phyloP scores from a whole-genome alignment of 768 basidiomycete genomes.

The Cystofilobasidium macerans region DNA sequence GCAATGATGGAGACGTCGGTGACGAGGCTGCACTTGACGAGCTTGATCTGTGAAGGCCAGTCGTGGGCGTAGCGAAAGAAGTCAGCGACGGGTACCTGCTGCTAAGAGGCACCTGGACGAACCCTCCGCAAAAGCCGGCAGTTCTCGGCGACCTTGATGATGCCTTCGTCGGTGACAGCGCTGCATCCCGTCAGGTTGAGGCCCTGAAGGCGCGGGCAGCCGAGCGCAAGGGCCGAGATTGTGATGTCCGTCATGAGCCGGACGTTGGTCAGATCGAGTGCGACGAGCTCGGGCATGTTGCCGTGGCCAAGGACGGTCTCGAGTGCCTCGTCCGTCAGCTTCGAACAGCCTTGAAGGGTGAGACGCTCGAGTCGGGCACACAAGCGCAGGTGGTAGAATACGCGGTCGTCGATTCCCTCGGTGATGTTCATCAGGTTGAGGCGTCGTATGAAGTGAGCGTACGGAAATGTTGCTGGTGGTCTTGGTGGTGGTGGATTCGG shows the following conservation, averaged over 20 bases:
- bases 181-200: slow-evolving; percentile 81
- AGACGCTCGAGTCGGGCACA: slow-evolving; percentile 79
- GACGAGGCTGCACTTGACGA: slow-evolving; percentile 55
- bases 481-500: not conserved
- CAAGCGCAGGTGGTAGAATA: slow-evolving; percentile 56
- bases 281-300: slow-evolving; percentile 60
- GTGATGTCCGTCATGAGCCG: slow-evolving; percentile 57
- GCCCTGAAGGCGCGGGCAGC: slow-evolving; percentile 70
- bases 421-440: slow-evolving; percentile 75
- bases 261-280: slow-evolving; percentile 73
- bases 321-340: slow-evolving; percentile 56
- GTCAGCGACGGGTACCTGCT: no score
- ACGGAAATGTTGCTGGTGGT: slow-evolving; percentile 54
- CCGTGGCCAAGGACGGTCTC: slow-evolving; percentile 50
- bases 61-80: not conserved
- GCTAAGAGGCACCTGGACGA: no score
- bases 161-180: slow-evolving; percentile 62
- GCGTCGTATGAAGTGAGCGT: slow-evolving; percentile 74
- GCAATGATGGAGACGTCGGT: slow-evolving; percentile 67
- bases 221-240: slow-evolving; percentile 56
- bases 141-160: slow-evolving; percentile 61
- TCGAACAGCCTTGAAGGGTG: slow-evolving; percentile 67
- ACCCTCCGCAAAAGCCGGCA: slow-evolving; percentile 67
- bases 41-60: slow-evolving; percentile 52
- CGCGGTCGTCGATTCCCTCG: slow-evolving; percentile 57